Evolutionary conservation across 306 rosid species (phyloP).

Genomic region (Mucuna pruriens): DNA sequence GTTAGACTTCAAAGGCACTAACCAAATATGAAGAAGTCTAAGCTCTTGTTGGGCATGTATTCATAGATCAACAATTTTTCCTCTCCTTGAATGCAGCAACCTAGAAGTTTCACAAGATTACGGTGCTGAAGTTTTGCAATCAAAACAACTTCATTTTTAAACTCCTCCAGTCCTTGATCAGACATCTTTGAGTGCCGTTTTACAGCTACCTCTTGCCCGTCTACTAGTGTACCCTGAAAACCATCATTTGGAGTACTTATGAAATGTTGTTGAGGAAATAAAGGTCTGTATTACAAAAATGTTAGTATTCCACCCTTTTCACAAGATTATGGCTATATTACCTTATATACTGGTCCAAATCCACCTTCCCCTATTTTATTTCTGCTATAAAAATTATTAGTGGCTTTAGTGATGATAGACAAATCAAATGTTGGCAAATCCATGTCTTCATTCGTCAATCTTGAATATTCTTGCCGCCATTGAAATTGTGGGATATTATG

Average conservation of each 20-base stretch:
- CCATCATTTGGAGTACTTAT: no score
- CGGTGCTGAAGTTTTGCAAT: constrained; percentile 39
- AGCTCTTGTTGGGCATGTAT: constrained; percentile 9
- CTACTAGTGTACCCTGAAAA: constrained; percentile 14
- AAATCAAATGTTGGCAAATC: constrained; percentile 47
- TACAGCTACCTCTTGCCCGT: constrained; percentile 37
- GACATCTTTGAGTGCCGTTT: constrained; percentile 30
- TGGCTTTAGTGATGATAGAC: constrained; percentile 40
- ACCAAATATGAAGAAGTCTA: constrained; percentile 44
- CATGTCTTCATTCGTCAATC: constrained; percentile 46
- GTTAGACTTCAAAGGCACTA: no score
- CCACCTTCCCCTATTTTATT: constrained; percentile 58
- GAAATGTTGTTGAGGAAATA: no score
- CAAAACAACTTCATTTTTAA: constrained; percentile 33
- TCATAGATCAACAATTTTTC: constrained; percentile 32
- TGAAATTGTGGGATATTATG: neutral
- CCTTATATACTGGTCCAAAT: constrained; percentile 53
- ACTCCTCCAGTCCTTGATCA: constrained; percentile 31
- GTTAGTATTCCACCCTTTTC: no score
- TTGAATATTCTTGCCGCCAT: neutral
- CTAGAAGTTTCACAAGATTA: constrained; percentile 34
- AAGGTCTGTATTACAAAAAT: no score
- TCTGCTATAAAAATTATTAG: constrained; percentile 36
- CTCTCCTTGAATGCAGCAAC: constrained; percentile 29
- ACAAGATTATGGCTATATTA: no score